Conservation (phyloP, 2,329 filamentous ascomycete genomes). For the Pseudocercospora fuligena region DNA sequence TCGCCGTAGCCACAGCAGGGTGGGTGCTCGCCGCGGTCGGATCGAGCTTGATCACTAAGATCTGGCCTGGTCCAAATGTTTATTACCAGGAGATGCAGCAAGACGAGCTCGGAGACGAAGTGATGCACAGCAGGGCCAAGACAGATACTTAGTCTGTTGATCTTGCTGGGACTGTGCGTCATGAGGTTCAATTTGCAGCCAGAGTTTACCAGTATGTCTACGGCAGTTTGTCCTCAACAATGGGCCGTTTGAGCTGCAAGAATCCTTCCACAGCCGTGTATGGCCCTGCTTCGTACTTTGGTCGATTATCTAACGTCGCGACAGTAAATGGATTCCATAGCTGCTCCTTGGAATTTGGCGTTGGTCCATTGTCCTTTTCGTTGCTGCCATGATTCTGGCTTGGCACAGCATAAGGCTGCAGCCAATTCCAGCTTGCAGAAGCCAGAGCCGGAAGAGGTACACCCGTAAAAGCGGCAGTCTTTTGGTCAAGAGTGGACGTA, state of each 20-base stretch:
- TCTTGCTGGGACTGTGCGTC: no score
- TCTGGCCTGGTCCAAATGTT: neutral
- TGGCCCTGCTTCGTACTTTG: conserved; percentile 11
- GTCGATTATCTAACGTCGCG: conserved; percentile 6
- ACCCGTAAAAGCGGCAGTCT: neutral
- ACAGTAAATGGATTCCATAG: conserved; percentile 11
- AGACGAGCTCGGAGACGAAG: neutral
- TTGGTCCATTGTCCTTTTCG: neutral
- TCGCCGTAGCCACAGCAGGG: neutral
- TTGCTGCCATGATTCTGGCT: no score
- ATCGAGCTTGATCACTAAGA: neutral
- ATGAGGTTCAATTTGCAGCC: neutral
- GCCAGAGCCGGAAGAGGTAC: conserved; percentile 3
- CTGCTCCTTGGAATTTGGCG: neutral
- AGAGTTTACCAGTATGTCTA: neutral
- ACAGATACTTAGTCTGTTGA: neutral
- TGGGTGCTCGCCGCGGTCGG: neutral
- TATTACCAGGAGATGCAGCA: neutral
- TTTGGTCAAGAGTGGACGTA: no score
- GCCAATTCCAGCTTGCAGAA: conserved; percentile 10
- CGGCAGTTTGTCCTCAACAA: neutral
- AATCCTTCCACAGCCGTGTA: conserved; percentile 18
- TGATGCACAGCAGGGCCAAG: neutral
- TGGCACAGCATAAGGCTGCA: conserved; percentile 2
- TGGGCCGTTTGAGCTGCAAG: conserved; percentile 9